Percentiles rank a stretch among this genome's conserved stretches.
These are phyloP conservation scores for Mycena maculata DNA, from an alignment of 768 basidiomycete genomes.

Conservation along the genomic window DNA sequence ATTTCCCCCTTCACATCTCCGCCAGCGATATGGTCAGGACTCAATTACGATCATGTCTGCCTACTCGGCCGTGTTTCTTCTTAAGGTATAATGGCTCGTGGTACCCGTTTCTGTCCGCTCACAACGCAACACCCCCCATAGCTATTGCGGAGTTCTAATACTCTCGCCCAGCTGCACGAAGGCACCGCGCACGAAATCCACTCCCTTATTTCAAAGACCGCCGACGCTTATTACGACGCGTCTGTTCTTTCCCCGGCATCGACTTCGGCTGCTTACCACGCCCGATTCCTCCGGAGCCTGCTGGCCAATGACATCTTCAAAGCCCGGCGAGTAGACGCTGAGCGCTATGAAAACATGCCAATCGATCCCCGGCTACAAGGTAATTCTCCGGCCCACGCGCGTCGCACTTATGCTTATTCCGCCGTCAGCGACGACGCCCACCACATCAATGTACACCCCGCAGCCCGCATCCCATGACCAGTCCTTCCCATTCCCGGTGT, in stretches of 20 bases:
- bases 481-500: conserved; percentile 56
- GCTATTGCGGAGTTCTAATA: conserved; percentile 77
- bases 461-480: conserved; percentile 50
- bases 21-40: conserved; percentile 86
- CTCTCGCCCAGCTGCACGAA: conserved; percentile 67
- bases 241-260: conserved; percentile 70
- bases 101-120: background rate
- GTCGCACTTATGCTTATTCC: conserved; percentile 17
- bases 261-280: conserved; percentile 79
- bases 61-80: conserved; percentile 83
- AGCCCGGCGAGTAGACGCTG: conserved; percentile 56
- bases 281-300: conserved; percentile 80
- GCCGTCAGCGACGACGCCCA: conserved; percentile 22
- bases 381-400: conserved; percentile 44
- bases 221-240: conserved; percentile 83
- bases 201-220: conserved; percentile 71
- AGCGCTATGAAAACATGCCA: conserved; percentile 53
- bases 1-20: conserved; percentile 22
- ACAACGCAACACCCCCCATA: conserved; percentile 7
- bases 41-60: conserved; percentile 89
- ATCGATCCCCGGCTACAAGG: conserved; percentile 70
- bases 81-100: conserved; percentile 63
- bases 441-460: conserved; percentile 28
- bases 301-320: conserved; percentile 73
- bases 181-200: conserved; percentile 75